These are phyloP conservation scores for Pseudopyrenochaeta lycopersici DNA, from an alignment of 2,329 filamentous ascomycete genomes.

Conservation along the genomic window DNA sequence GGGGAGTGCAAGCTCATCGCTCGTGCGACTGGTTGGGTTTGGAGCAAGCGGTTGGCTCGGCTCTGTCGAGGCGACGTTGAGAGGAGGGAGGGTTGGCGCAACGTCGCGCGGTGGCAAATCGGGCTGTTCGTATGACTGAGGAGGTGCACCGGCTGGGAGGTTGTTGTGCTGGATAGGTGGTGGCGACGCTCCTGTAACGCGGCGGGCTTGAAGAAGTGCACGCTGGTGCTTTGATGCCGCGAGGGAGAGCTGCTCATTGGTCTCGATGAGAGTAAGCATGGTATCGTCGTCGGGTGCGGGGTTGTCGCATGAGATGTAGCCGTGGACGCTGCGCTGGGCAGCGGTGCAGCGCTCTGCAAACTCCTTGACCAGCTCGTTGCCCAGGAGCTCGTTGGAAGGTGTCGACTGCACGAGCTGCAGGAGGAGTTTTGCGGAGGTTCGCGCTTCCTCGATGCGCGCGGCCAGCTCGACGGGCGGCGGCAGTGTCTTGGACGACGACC, in stretches of 20 bases:
- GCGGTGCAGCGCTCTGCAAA: conserved; percentile 86
- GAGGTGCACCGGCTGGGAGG: conserved; percentile 22
- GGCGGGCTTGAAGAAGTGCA: conserved; percentile 70
- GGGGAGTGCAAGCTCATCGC: conserved; percentile 32
- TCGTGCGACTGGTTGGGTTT: conserved; percentile 19
- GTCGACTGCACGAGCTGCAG: conserved; percentile 91
- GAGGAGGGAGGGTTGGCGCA: conserved; percentile 28
- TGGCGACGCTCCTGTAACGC: conserved; percentile 47
- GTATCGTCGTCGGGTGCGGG: conserved; percentile 91
- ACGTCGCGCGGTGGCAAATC: conserved; percentile 18
- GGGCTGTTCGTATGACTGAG: conserved; percentile 17
- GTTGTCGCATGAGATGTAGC: conserved; percentile 81
- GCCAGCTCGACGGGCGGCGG: conserved; percentile 81
- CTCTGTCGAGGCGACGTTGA: conserved; percentile 13
- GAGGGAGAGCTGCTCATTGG: conserved; percentile 87
- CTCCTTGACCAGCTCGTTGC: conserved; percentile 90
- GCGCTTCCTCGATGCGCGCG: conserved; percentile 86
- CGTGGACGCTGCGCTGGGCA: conserved; percentile 82
- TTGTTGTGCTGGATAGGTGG: conserved; percentile 23
- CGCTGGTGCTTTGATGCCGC: conserved; percentile 86
- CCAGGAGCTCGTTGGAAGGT: conserved; percentile 75
- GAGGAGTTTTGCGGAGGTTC: conserved; percentile 90
- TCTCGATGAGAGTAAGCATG: conserved; percentile 91
- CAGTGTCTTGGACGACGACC: conserved; percentile 37
- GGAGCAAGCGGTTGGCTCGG: conserved; percentile 7